Evolutionary conservation across 306 rosid species (phyloP).

Genomic region (Quercus rubra): DNA sequence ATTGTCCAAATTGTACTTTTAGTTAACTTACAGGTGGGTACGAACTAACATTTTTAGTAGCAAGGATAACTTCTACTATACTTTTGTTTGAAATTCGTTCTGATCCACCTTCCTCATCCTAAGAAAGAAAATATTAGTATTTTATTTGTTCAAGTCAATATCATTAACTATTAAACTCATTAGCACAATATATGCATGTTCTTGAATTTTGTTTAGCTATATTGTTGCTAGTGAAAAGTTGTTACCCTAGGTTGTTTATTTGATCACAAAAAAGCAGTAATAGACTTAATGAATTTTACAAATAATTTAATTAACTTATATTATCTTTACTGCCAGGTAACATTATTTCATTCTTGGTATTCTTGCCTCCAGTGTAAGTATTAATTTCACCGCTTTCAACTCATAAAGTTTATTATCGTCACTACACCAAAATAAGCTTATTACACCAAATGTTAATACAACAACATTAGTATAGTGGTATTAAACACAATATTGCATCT

Average conservation of each 20-base stretch:
- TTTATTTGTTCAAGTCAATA: background rate
- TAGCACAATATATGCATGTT: background rate
- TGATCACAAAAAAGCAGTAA: background rate
- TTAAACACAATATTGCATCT: too few species aligned
- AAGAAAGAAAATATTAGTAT: background rate
- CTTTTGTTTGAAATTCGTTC: background rate
- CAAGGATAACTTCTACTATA: background rate
- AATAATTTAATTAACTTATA: background rate
- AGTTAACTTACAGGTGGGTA: background rate
- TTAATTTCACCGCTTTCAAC: background rate
- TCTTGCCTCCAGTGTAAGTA: conserved; percentile 87
- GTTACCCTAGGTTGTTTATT: background rate
- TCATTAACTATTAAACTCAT: background rate
- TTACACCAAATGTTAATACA: too few species aligned
- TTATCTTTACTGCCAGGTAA: conserved; percentile 50
- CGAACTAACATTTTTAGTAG: background rate
- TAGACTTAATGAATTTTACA: background rate
- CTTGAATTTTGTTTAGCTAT: background rate
- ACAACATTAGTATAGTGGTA: too few species aligned
- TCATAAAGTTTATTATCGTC: too few species aligned
- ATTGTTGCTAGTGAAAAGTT: background rate
- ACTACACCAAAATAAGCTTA: too few species aligned
- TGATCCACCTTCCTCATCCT: conserved; percentile 11
- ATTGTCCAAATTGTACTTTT: background rate
- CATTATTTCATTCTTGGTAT: conserved; percentile 78